A percentile compares a stretch with the other conserved stretches of the same genome.
phyloP scores from a whole-genome alignment of 1,284 basidiomycete genomes.

The Athelia sp. region DNA sequence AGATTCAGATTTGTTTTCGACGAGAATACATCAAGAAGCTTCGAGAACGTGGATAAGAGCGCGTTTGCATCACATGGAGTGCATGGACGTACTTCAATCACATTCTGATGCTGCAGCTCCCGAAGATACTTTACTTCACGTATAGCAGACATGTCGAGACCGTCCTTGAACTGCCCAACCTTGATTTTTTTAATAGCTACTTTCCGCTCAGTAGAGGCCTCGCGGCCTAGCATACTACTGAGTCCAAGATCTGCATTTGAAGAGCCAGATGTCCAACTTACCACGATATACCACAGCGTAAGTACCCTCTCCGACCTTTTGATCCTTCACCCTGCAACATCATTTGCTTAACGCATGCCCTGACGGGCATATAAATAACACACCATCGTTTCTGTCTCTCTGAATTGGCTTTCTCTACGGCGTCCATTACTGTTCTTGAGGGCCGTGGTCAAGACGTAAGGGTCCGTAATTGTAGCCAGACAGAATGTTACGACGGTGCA shows the following conservation, averaged over 20 bases:
- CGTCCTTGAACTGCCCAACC: constrained; percentile 95
- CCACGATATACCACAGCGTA: constrained; percentile 97
- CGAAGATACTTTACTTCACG: constrained; percentile 97
- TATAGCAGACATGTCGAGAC: constrained; percentile 97
- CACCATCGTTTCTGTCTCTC: constrained; percentile 70
- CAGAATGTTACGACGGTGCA: no score
- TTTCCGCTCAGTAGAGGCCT: constrained; percentile 66
- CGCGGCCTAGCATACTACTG: constrained; percentile 43
- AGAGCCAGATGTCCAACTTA: constrained; percentile 25
- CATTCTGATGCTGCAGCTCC: constrained; percentile 91
- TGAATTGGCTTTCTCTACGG: constrained; percentile 68
- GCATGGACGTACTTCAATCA: constrained; percentile 72
- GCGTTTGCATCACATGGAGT: neutral
- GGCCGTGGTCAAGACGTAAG: no score
- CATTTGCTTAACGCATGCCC: constrained; percentile 2
- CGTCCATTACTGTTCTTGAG: no score
- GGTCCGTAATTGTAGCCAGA: no score
- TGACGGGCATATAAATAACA: constrained; percentile 12
- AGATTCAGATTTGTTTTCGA: constrained; percentile 96
- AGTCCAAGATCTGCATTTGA: neutral
- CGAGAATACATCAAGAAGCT: constrained; percentile 97
- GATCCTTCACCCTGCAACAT: constrained; percentile 68
- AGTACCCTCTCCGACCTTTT: constrained; percentile 92
- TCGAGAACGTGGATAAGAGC: constrained; percentile 4
- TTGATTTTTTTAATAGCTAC: constrained; percentile 99